These are phyloP conservation scores for Cladosporium sphaerospermum DNA, from an alignment of 2,329 filamentous ascomycete genomes.

Conservation along the genomic window DNA sequence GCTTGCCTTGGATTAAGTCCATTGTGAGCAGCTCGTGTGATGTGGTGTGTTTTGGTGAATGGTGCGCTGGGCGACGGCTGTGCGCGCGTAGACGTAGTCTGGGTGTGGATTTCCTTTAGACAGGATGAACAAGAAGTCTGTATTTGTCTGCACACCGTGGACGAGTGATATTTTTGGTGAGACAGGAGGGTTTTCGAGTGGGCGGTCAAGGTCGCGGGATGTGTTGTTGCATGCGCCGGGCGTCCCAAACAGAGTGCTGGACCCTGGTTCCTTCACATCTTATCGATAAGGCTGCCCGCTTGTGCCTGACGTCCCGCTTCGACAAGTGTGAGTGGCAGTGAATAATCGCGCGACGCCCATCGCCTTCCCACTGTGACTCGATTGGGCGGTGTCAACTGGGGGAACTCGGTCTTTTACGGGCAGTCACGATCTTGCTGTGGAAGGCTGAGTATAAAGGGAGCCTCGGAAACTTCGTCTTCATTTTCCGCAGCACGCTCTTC, in stretches of 20 bases:
- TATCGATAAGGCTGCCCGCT: background rate
- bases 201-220: background rate
- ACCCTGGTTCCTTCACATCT: background rate
- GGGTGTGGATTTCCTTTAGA: no score
- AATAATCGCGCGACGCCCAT: background rate
- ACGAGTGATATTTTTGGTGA: background rate
- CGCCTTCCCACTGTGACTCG: conserved; percentile 3
- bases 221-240: background rate
- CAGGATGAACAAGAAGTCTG: no score
- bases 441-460: no score
- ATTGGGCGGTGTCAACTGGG: background rate
- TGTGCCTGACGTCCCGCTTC: background rate
- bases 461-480: no score
- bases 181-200: background rate
- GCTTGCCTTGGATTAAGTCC: conserved; percentile 27
- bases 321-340: no score
- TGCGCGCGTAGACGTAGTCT: no score
- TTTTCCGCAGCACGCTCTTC: no score
- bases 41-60: background rate
- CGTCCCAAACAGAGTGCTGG: no score
- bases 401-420: no score
- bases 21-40: conserved; percentile 13
- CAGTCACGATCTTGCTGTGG: no score
- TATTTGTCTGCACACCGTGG: no score
- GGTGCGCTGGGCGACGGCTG: background rate